Conservation (phyloP, 2,329 filamentous ascomycete genomes). For the Mollisia scopiformis region DNA sequence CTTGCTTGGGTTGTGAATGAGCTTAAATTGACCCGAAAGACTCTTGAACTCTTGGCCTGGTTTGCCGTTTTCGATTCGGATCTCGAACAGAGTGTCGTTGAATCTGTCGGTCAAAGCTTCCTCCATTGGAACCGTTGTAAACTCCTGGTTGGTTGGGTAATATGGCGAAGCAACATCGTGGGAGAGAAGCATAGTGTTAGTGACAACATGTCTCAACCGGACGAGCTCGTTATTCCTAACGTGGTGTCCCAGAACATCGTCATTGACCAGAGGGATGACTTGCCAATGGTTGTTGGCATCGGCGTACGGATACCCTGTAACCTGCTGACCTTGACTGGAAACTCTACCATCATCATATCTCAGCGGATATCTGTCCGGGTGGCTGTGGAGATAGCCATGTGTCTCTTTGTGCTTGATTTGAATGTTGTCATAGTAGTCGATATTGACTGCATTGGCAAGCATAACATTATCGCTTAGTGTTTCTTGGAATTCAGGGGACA, state of each 20-base stretch:
- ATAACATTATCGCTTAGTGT: constrained; percentile 94
- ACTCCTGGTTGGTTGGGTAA: constrained; percentile 98
- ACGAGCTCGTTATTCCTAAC: constrained; percentile 86
- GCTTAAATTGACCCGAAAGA: constrained; percentile 90
- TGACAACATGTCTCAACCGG: constrained; percentile 83
- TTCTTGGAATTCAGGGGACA: constrained; percentile 98
- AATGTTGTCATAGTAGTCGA: constrained; percentile 89
- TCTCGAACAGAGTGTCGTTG: constrained; percentile 92
- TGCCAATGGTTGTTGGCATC: constrained; percentile 99
- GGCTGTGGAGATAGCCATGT: constrained; percentile 93
- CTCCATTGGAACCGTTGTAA: constrained; percentile 78
- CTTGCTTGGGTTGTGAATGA: constrained; percentile 91
- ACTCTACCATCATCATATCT: constrained; percentile 97
- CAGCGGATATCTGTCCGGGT: constrained; percentile 84
- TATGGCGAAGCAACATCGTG: constrained; percentile 97
- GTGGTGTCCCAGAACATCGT: constrained; percentile 59
- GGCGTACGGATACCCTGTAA: constrained; percentile 96
- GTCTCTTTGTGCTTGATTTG: constrained; percentile 96
- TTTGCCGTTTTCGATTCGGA: constrained; percentile 88
- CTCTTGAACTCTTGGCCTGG: constrained; percentile 82
- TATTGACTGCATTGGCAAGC: constrained; percentile 81
- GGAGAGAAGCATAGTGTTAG: constrained; percentile 83
- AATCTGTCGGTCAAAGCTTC: constrained; percentile 73
- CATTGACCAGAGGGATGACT: constrained; percentile 72
- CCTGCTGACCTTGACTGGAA: constrained; percentile 96